Evolutionary conservation across 2,329 filamentous ascomycete genomes (phyloP).

Genomic region (Talaromyces sp.): DNA sequence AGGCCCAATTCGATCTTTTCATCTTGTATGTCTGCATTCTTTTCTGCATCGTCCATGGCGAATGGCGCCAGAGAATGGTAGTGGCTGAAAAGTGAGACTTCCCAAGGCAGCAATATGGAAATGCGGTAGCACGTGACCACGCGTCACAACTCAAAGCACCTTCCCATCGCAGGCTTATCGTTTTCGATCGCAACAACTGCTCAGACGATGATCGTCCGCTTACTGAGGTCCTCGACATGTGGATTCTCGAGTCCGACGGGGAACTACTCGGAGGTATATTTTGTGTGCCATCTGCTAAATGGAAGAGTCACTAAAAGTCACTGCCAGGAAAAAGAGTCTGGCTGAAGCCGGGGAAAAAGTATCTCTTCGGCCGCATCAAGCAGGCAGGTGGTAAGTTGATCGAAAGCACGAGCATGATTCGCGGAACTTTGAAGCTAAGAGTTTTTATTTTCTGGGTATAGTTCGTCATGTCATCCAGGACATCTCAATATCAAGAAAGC

Average conservation of each 20-base stretch:
- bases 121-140: constrained; percentile 30
- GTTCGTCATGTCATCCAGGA: constrained; percentile 67
- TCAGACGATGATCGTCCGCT: neutral
- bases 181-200: neutral
- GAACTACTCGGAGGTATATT: constrained; percentile 39
- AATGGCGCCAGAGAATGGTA: neutral
- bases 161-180: neutral
- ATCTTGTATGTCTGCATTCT: neutral
- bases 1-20: neutral
- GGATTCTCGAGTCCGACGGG: constrained; percentile 54
- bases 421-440: neutral
- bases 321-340: constrained; percentile 64
- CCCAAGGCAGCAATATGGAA: constrained; percentile 21
- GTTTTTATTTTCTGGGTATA: constrained; percentile 24
- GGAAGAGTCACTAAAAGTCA: constrained; percentile 8
- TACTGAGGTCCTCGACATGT: constrained; percentile 43
- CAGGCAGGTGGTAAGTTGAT: constrained; percentile 49
- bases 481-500: constrained; percentile 81
- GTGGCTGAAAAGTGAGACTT: neutral
- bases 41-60: neutral
- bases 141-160: constrained; percentile 18
- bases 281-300: neutral
- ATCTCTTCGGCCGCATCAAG: constrained; percentile 76
- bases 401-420: no score
- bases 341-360: constrained; percentile 78